Evolutionary conservation across 2,329 filamentous ascomycete genomes (phyloP).

Genomic region (Xylariaceae sp.): DNA sequence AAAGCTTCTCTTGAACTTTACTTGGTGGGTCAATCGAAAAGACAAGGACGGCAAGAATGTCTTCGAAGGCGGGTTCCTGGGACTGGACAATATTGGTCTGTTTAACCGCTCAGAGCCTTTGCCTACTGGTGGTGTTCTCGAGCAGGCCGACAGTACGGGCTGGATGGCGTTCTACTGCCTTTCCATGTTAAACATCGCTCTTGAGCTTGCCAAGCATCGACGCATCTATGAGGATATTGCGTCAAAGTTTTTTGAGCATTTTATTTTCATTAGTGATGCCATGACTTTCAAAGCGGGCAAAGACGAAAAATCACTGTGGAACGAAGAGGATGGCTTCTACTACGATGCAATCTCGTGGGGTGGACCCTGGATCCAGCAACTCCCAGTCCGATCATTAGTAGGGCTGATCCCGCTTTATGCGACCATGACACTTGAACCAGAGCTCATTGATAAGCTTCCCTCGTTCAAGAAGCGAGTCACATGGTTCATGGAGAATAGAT

Average conservation of each 20-base stretch:
- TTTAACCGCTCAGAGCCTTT: slow-evolving; percentile 96
- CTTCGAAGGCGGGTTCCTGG: slow-evolving; percentile 93
- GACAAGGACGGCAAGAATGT: slow-evolving; percentile 93
- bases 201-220: slow-evolving; percentile 92
- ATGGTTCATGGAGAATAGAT: slow-evolving; percentile 88
- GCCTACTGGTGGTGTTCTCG: slow-evolving; percentile 86
- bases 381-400: slow-evolving; percentile 87
- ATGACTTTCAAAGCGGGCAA: slow-evolving; percentile 79
- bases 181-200: slow-evolving; percentile 93
- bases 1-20: slow-evolving; percentile 92
- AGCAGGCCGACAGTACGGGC: slow-evolving; percentile 95
- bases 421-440: slow-evolving; percentile 86
- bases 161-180: slow-evolving; percentile 99
- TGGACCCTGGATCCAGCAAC: slow-evolving; percentile 86
- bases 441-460: slow-evolving; percentile 86
- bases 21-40: slow-evolving; percentile 99
- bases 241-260: slow-evolving; percentile 98
- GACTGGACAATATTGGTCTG: slow-evolving; percentile 92
- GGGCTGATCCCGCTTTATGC: slow-evolving; percentile 92
- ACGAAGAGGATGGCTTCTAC: slow-evolving; percentile 95
- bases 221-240: slow-evolving; percentile 95
- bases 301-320: slow-evolving; percentile 86
- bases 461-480: slow-evolving; percentile 89
- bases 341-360: slow-evolving; percentile 98
- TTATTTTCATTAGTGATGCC: slow-evolving; percentile 94